Evolutionary conservation across 1,139 yeast species (phyloP).

Genomic region (Candida gigantensis): DNA sequence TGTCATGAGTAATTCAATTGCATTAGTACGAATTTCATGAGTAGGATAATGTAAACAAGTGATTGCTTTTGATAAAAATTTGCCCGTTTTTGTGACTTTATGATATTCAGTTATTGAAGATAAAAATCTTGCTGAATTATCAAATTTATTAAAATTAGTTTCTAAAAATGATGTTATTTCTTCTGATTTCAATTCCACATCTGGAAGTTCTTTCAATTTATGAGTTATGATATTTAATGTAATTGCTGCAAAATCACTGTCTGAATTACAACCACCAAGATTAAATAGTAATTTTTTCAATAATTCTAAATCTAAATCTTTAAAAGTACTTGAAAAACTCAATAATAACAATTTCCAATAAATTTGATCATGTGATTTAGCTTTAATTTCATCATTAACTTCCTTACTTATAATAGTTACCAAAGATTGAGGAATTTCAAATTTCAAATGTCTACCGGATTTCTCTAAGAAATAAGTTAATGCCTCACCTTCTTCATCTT

Average conservation of each 20-base stretch:
- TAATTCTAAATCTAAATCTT: constrained; percentile 8
- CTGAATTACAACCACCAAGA: constrained; percentile 6
- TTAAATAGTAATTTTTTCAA: constrained; percentile 16
- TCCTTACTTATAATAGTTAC: constrained; percentile 1
- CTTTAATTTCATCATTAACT: constrained; percentile 5
- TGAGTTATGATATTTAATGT: constrained; percentile 7
- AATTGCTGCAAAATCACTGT: constrained; percentile 11
- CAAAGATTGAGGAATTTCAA: constrained; percentile 5
- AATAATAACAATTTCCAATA: constrained; percentile 16
- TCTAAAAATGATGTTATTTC: constrained; percentile 17
- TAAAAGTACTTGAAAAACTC: constrained; percentile 4
- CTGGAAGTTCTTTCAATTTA: constrained; percentile 3
- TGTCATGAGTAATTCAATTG: constrained; percentile 43
- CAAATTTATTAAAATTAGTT: constrained; percentile 19
- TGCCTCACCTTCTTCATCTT: constrained; percentile 19
- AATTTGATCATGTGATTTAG: constrained; percentile 3
- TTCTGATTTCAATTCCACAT: neutral
- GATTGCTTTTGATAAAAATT: constrained; percentile 23
- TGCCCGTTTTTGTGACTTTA: constrained; percentile 12
- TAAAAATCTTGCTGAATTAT: constrained; percentile 15
- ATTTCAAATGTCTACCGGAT: constrained; percentile 10
- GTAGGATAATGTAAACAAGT: constrained; percentile 48
- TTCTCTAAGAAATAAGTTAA: constrained; percentile 48
- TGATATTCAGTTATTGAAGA: constrained; percentile 9
- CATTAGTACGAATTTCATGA: constrained; percentile 45